Evolutionary conservation across 2,329 filamentous ascomycete species (phyloP).

Genomic region (Leptographium wingfieldii): DNA sequence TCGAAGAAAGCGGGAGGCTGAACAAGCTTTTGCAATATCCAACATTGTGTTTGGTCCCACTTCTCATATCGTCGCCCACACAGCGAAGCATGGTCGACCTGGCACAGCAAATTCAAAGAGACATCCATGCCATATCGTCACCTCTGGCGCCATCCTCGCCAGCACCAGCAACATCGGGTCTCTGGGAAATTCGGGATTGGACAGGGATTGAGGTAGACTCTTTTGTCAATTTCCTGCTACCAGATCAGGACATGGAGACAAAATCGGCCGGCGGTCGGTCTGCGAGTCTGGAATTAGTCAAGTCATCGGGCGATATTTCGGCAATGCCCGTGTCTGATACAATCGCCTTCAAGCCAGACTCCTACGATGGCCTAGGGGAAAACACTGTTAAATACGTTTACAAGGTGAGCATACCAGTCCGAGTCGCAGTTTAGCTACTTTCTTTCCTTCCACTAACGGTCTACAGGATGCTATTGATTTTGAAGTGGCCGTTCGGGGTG

Average conservation of each 20-base stretch:
- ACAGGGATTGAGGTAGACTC: constrained; percentile 57
- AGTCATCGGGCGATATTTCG: background rate
- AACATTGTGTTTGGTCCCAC: constrained; percentile 66
- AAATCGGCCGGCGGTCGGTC: background rate
- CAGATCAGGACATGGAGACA: constrained; percentile 11
- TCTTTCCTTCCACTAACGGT: background rate
- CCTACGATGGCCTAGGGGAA: constrained; percentile 10
- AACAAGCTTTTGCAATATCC: constrained; percentile 42
- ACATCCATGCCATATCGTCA: constrained; percentile 49
- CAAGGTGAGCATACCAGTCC: constrained; percentile 17
- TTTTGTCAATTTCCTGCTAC: constrained; percentile 70
- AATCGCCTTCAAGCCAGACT: background rate
- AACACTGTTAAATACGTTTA: constrained; percentile 20
- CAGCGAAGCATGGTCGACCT: constrained; percentile 27
- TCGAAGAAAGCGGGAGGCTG: background rate
- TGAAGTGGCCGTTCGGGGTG: constrained; percentile 10
- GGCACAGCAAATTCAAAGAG: constrained; percentile 52
- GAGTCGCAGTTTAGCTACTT: too few relatives aligned
- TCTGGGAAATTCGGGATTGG: constrained; percentile 65
- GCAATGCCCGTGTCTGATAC: background rate
- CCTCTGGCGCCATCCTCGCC: constrained; percentile 9
- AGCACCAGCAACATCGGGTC: constrained; percentile 43
- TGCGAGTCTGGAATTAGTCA: constrained; percentile 1
- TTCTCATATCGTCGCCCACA: constrained; percentile 37
- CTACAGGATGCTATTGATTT: constrained; percentile 13